Evolutionary conservation across 2,329 filamentous ascomycete genomes (phyloP).

Genomic region (Arthrobotrys entomopaga): DNA sequence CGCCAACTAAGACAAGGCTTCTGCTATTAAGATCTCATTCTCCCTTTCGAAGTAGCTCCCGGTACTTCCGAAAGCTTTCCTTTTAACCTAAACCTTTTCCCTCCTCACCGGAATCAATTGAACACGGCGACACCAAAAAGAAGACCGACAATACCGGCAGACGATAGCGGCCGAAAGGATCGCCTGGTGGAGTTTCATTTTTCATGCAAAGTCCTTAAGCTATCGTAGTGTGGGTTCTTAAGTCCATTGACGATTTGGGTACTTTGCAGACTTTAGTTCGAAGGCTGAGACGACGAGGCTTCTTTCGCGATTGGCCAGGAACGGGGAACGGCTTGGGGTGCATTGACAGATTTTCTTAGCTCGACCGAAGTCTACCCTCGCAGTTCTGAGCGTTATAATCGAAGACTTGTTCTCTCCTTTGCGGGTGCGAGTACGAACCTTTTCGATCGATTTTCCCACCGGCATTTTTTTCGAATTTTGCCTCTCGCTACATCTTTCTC

Average conservation of each 20-base stretch:
- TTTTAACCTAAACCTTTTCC: conserved; percentile 4
- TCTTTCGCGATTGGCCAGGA: conserved; percentile 39
- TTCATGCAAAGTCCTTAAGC: conserved; percentile 51
- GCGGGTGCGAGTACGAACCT: background rate
- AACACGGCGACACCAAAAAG: conserved; percentile 18
- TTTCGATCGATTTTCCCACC: conserved; percentile 23
- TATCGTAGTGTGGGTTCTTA: conserved; percentile 30
- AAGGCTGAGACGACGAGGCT: conserved; percentile 47
- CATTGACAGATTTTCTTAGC: conserved; percentile 31
- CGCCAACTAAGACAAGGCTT: conserved; percentile 36
- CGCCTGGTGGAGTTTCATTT: background rate
- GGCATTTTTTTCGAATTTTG: conserved; percentile 33
- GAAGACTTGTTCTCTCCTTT: too few relatives aligned
- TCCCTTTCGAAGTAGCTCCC: conserved; percentile 12
- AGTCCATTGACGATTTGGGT: conserved; percentile 20
- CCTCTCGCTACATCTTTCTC: background rate
- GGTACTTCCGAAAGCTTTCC: conserved; percentile 27
- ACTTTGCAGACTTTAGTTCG: conserved; percentile 40
- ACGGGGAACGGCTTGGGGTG: conserved; percentile 42
- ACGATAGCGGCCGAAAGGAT: background rate
- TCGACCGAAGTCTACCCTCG: conserved; percentile 16
- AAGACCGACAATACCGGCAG: background rate
- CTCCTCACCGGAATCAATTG: conserved; percentile 13
- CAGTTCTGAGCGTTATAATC: background rate
- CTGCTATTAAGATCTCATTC: conserved; percentile 1